These are phyloP conservation scores for Boletus edulis DNA, from an alignment of 768 basidiomycete genomes.

Conservation along the genomic window DNA sequence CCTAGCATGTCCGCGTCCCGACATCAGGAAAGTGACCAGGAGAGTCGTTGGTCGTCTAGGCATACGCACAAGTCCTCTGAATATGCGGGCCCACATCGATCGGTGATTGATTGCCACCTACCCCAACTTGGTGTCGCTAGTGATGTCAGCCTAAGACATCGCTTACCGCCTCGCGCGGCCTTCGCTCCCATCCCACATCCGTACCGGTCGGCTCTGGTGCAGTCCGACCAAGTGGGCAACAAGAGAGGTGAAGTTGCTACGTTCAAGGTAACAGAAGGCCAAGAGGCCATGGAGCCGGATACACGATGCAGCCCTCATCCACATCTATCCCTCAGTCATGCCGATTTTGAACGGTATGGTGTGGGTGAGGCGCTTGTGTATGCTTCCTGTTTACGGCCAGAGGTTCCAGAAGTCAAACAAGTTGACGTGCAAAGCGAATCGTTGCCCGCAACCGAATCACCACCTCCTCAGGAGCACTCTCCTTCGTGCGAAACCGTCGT, in stretches of 20 bases:
- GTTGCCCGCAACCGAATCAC: background rate
- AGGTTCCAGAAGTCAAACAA: background rate
- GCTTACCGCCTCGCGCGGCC: slow-evolving; percentile 33
- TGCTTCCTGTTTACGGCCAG: slow-evolving; percentile 26
- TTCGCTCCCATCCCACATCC: slow-evolving; percentile 30
- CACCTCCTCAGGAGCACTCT: background rate
- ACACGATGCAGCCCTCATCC: background rate
- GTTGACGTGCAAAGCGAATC: background rate
- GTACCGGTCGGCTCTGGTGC: slow-evolving; percentile 11
- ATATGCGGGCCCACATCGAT: slow-evolving; percentile 43
- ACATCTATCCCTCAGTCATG: slow-evolving; percentile 27
- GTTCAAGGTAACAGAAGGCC: background rate
- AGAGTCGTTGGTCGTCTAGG: slow-evolving; percentile 7
- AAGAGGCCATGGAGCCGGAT: background rate
- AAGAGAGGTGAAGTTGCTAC: background rate
- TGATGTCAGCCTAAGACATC: slow-evolving; percentile 35
- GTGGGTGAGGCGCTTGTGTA: slow-evolving; percentile 64
- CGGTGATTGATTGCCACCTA: slow-evolving; percentile 25
- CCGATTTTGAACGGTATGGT: slow-evolving; percentile 48
- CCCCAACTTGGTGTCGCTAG: slow-evolving; percentile 18
- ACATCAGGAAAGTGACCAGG: background rate
- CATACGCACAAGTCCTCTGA: slow-evolving; percentile 28
- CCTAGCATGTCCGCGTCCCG: slow-evolving; percentile 7
- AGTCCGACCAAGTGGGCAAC: background rate
- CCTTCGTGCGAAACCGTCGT: background rate